Evolutionary conservation across 2,329 filamentous ascomycete genomes (phyloP).

Genomic region (Cordyceps militaris): DNA sequence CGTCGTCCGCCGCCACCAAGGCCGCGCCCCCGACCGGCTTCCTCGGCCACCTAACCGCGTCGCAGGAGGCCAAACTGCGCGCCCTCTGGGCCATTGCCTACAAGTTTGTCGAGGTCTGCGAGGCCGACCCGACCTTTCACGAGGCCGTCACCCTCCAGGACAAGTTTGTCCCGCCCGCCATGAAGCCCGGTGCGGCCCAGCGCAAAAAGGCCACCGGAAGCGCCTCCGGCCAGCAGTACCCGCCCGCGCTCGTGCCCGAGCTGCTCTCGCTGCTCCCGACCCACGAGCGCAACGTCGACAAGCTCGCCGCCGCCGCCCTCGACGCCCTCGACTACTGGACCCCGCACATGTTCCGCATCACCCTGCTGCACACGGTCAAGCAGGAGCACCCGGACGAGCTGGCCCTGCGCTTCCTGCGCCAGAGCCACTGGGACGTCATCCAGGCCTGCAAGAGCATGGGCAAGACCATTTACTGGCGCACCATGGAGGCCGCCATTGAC

Average conservation of each 20-base stretch:
- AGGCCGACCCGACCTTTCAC: conserved; percentile 19
- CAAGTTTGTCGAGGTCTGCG: conserved; percentile 58
- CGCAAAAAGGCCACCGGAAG: conserved; percentile 45
- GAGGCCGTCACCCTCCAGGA: conserved; percentile 21
- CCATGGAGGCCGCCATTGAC: conserved; percentile 72
- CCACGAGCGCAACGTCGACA: conserved; percentile 74
- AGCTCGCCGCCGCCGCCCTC: conserved; percentile 72
- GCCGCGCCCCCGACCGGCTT: conserved; percentile 53
- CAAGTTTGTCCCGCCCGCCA: conserved; percentile 28
- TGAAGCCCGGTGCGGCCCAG: conserved; percentile 10
- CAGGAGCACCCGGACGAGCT: conserved; percentile 81
- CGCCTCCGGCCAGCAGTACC: conserved; percentile 35
- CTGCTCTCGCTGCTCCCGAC: conserved; percentile 31
- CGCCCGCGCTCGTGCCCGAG: conserved; percentile 23
- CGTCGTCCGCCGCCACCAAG: background rate
- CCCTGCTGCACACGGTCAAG: conserved; percentile 86
- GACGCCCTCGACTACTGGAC: conserved; percentile 65
- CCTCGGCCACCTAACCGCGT: conserved; percentile 69
- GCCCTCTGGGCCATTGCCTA: conserved; percentile 72
- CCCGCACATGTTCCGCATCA: conserved; percentile 65
- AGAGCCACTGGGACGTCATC: conserved; percentile 83
- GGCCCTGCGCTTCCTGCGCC: conserved; percentile 68
- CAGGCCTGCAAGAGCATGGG: conserved; percentile 84
- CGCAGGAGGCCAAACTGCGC: conserved; percentile 74
- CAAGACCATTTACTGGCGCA: conserved; percentile 81